These are phyloP conservation scores for Syncephalis fuscata DNA, from an alignment of 371 early-diverging fungal genomes.

Conservation along the genomic window DNA sequence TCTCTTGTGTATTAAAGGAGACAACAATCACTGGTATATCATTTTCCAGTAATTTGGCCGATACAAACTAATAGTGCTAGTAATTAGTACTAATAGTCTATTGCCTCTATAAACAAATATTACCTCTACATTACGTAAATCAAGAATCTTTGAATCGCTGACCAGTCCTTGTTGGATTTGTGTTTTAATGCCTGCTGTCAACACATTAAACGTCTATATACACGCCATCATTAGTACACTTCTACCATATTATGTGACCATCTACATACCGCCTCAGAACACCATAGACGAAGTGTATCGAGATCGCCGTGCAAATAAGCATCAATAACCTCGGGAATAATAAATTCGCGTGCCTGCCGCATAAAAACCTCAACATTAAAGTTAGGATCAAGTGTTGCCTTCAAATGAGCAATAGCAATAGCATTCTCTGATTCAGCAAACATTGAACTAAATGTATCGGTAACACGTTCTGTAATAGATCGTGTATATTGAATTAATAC, in stretches of 20 bases:
- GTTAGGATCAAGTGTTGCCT: conserved; percentile 63
- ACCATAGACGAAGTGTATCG: conserved; percentile 74
- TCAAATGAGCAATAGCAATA: conserved; percentile 66
- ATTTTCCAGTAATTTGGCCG: conserved; percentile 22
- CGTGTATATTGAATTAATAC: conserved; percentile 67
- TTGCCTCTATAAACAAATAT: conserved; percentile 7
- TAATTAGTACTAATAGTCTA: no score
- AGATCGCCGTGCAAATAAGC: conserved; percentile 78
- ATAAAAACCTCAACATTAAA: conserved; percentile 79
- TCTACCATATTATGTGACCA: no score
- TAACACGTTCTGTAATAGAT: conserved; percentile 57
- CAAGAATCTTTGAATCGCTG: conserved; percentile 85
- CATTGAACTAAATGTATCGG: conserved; percentile 54
- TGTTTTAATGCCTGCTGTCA: conserved; percentile 71
- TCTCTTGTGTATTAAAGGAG: conserved; percentile 86
- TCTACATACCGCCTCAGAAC: conserved; percentile 71
- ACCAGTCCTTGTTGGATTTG: conserved; percentile 75
- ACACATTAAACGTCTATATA: conserved; percentile 62
- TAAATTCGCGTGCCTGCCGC: conserved; percentile 76
- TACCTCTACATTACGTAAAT: conserved; percentile 80
- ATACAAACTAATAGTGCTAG: background rate
- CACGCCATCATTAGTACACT: background rate
- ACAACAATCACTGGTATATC: conserved; percentile 79
- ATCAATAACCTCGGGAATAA: conserved; percentile 93
- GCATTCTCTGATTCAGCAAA: conserved; percentile 92